Evolutionary conservation across 2,329 filamentous ascomycete genomes (phyloP).

Genomic region (Helicocarpus griseus): DNA sequence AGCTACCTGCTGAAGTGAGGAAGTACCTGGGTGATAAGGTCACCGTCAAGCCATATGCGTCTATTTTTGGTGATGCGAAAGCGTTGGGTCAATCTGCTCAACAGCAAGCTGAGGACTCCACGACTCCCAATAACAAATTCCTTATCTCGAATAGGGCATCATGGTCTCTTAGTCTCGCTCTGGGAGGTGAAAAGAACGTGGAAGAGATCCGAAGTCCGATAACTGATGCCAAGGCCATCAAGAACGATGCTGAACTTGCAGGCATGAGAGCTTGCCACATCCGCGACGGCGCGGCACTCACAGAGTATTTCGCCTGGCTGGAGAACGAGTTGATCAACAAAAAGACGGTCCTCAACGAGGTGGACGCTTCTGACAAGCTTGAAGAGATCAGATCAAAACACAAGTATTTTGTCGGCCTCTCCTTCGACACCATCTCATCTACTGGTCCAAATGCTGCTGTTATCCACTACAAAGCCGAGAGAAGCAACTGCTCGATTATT

Average conservation of each 20-base stretch:
- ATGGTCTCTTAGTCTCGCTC: conserved; percentile 78
- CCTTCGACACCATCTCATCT: conserved; percentile 92
- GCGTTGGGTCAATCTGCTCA: conserved; percentile 45
- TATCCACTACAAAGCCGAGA: conserved; percentile 90
- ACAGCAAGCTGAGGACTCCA: conserved; percentile 29
- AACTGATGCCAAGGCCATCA: conserved; percentile 84
- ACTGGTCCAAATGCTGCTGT: conserved; percentile 87
- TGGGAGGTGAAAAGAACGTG: conserved; percentile 76
- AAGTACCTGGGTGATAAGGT: conserved; percentile 62
- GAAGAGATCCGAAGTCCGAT: conserved; percentile 83
- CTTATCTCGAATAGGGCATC: conserved; percentile 81
- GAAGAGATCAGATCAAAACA: conserved; percentile 53
- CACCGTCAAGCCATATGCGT: conserved; percentile 67
- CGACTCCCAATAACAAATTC: conserved; percentile 48
- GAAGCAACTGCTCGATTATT: conserved; percentile 68
- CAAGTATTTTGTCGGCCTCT: conserved; percentile 75
- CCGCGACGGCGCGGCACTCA: conserved; percentile 82
- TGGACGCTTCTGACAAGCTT: conserved; percentile 83
- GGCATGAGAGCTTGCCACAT: conserved; percentile 94
- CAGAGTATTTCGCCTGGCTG: conserved; percentile 92
- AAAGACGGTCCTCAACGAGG: conserved; percentile 69
- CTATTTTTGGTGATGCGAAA: conserved; percentile 70
- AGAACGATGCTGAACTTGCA: conserved; percentile 79
- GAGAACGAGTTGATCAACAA: conserved; percentile 75
- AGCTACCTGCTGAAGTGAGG: conserved; percentile 60